Evolutionary conservation across 805 yeast species (phyloP).

Genomic region (Yarrowia phangngaensis): DNA sequence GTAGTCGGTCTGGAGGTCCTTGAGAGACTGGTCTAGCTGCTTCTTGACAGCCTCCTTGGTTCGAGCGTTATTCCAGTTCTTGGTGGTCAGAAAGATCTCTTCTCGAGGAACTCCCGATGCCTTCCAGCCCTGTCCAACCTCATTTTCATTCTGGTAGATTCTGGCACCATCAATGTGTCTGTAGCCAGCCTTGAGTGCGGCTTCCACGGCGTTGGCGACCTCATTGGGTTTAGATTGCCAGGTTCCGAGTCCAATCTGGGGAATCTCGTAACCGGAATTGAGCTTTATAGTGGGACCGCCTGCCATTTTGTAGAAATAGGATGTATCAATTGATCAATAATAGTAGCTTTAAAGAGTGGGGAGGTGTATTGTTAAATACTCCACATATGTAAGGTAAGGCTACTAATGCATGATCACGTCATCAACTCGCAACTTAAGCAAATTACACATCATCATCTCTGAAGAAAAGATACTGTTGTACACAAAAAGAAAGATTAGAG

Average conservation of each 20-base stretch:
- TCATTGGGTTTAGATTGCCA: slow-evolving; percentile 43
- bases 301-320: slow-evolving; percentile 5
- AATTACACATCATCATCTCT: too few relatives aligned
- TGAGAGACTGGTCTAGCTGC: slow-evolving; percentile 46
- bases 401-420: too few relatives aligned
- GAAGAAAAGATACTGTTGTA: too few relatives aligned
- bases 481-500: too few relatives aligned
- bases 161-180: slow-evolving; percentile 64
- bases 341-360: too few relatives aligned
- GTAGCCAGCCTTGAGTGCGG: slow-evolving; percentile 52
- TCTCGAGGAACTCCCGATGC: slow-evolving; percentile 55
- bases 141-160: slow-evolving; percentile 52
- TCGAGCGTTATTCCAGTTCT: slow-evolving; percentile 38
- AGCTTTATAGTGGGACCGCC: slow-evolving; percentile 29
- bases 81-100: slow-evolving; percentile 45
- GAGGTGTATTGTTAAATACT: too few relatives aligned
- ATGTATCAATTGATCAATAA: neutral
- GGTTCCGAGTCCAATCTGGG: slow-evolving; percentile 53
- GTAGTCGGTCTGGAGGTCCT: slow-evolving; percentile 47
- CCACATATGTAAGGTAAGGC: too few relatives aligned
- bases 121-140: slow-evolving; percentile 52
- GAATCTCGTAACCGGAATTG: slow-evolving; percentile 49
- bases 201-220: slow-evolving; percentile 40
- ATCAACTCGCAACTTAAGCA: too few relatives aligned
- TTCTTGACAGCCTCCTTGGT: slow-evolving; percentile 43